These are phyloP conservation scores for Macrophomina phaseolina DNA, from an alignment of 2,329 filamentous ascomycete species.

Conservation along the genomic window DNA sequence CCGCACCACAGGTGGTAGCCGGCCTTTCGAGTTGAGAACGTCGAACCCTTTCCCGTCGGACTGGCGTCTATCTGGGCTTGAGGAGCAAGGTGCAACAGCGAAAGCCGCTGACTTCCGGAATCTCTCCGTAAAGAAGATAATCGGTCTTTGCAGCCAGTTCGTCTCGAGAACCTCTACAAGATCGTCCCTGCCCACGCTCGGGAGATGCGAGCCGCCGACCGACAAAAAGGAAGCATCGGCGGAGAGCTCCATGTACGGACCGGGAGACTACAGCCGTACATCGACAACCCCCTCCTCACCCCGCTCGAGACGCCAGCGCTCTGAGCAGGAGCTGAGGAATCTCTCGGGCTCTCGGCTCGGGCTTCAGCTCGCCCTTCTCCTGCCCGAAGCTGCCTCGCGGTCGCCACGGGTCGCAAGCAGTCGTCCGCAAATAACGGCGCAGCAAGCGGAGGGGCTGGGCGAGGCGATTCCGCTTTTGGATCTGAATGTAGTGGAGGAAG, in stretches of 20 bases:
- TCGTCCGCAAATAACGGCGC: background rate
- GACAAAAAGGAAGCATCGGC: background rate
- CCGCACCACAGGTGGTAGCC: no score
- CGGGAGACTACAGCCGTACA: no score
- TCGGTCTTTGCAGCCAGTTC: background rate
- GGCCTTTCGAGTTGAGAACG: no score
- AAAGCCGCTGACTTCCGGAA: background rate
- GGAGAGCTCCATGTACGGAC: background rate
- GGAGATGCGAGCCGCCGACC: background rate
- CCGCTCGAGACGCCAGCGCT: background rate
- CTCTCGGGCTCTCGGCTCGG: slow-evolving; percentile 14
- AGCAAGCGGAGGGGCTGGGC: background rate
- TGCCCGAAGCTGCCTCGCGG: background rate
- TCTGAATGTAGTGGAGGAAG: background rate
- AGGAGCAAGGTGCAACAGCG: background rate
- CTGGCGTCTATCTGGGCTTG: background rate
- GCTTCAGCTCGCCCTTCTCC: slow-evolving; percentile 5
- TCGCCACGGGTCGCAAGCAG: background rate
- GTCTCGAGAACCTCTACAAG: background rate
- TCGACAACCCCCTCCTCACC: background rate
- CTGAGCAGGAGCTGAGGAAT: background rate
- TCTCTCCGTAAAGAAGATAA: background rate
- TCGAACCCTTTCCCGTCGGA: slow-evolving; percentile 8
- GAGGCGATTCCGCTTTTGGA: slow-evolving; percentile 17
- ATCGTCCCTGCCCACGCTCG: background rate